A percentile compares a stretch with the other conserved stretches of the same genome.
Evolutionary conservation across 108 stramenopile species (phyloP).

Genomic region (Cyclotella distinguenda): DNA sequence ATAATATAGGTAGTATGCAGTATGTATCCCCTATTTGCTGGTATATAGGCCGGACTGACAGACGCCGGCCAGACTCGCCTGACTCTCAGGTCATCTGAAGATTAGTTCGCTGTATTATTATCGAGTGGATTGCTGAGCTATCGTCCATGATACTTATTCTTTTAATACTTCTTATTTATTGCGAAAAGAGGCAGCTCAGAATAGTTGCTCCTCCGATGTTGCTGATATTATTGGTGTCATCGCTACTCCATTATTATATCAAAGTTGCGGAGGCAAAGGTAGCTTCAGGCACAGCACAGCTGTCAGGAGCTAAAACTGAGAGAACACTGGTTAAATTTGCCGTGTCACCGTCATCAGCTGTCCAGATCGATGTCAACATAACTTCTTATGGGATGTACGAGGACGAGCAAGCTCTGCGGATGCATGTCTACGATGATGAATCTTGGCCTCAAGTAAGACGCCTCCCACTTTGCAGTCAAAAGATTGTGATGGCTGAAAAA

Average conservation of each 20-base stretch:
- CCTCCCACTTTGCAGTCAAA: constrained; percentile 62
- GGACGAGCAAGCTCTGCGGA: constrained; percentile 45
- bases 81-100: too few species aligned
- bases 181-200: too few species aligned
- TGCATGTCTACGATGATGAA: constrained; percentile 64
- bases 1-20: too few species aligned
- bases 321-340: constrained; percentile 72
- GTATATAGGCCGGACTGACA: too few species aligned
- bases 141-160: too few species aligned
- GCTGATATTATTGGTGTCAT: constrained; percentile 1
- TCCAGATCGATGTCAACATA: constrained; percentile 29
- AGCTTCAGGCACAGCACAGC: constrained; percentile 51
- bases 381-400: constrained; percentile 59
- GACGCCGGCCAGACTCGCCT: too few species aligned
- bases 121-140: too few species aligned
- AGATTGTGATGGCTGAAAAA: constrained; percentile 38
- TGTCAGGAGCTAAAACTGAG: constrained; percentile 68
- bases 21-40: too few species aligned
- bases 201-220: too few species aligned
- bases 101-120: too few species aligned
- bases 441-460: constrained; percentile 58
- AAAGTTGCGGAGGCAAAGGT: constrained; percentile 40
- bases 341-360: constrained; percentile 41
- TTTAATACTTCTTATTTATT: too few species aligned
- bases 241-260: background rate